phyloP scores from a whole-genome alignment of 371 early-diverging fungal species.

The Apophysomyces variabilis region DNA sequence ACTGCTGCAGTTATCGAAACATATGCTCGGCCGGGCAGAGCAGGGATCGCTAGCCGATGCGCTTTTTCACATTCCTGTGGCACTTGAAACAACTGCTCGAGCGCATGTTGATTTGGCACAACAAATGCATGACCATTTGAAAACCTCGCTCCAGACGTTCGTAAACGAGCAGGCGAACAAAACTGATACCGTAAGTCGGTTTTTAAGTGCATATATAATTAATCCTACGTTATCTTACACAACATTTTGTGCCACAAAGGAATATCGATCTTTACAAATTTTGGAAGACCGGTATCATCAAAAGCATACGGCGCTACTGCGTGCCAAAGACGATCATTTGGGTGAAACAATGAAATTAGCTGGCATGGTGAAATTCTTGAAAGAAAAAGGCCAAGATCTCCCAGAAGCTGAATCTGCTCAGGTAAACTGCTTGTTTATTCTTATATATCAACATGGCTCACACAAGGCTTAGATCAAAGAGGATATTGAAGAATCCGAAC shows the following conservation, averaged over 20 bases:
- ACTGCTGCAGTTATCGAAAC: constrained; percentile 28
- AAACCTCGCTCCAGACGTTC: constrained; percentile 27
- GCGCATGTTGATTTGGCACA: constrained; percentile 37
- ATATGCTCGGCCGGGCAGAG: constrained; percentile 28
- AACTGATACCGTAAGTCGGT: constrained; percentile 22
- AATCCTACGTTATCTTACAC: not conserved
- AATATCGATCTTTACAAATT: constrained; percentile 4
- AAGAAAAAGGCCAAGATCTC: constrained; percentile 10
- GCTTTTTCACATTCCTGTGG: constrained; percentile 32
- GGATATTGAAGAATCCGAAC: constrained; percentile 21
- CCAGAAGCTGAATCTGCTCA: constrained; percentile 18
- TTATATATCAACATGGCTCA: not conserved
- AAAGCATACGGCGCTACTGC: not conserved
- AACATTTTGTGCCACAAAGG: not conserved
- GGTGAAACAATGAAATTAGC: constrained; percentile 24
- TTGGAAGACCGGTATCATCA: constrained; percentile 2
- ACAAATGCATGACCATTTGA: constrained; percentile 29
- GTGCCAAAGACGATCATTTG: constrained; percentile 21
- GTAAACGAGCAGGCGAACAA: constrained; percentile 26
- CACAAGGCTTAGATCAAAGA: constrained; percentile 14
- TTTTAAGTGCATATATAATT: not conserved
- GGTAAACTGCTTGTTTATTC: constrained; percentile 16
- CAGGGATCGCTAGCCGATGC: constrained; percentile 32
- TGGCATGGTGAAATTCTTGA: constrained; percentile 24
- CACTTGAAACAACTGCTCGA: constrained; percentile 32